phyloP scores from a whole-genome alignment of 306 rosid species.

The Citrullus amarus region DNA sequence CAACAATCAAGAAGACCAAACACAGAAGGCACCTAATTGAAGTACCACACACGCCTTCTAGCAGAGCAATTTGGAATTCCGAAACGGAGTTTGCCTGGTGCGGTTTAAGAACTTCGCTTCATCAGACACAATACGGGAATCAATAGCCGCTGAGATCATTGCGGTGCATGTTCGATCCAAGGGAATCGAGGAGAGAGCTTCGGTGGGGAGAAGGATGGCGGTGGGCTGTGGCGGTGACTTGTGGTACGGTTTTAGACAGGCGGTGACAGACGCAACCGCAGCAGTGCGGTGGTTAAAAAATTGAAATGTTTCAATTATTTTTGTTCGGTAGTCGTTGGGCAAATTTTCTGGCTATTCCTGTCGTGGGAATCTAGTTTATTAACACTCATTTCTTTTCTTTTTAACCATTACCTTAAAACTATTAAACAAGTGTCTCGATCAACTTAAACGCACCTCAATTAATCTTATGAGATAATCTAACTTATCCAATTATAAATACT shows the following conservation, averaged over 20 bases:
- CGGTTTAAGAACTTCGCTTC: conserved; percentile 69
- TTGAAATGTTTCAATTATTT: conserved; percentile 16
- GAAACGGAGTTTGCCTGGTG: conserved; percentile 53
- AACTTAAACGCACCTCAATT: no score
- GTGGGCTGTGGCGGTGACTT: conserved; percentile 18
- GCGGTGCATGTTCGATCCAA: conserved; percentile 44
- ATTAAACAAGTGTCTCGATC: no score
- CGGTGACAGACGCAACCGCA: conserved; percentile 31
- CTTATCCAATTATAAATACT: no score
- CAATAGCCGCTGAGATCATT: conserved; percentile 58
- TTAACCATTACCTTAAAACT: no score
- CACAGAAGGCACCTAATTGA: background rate
- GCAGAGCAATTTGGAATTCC: conserved; percentile 21
- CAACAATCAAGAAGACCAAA: background rate
- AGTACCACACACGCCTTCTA: background rate
- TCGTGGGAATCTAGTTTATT: background rate
- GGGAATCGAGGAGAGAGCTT: conserved; percentile 12
- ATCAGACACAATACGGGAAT: conserved; percentile 56
- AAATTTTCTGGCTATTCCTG: conserved; percentile 11
- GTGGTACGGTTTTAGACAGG: conserved; percentile 36
- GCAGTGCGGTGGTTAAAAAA: conserved; percentile 18
- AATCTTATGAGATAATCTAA: no score
- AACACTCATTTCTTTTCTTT: no score
- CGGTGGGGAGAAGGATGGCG: conserved; percentile 1
- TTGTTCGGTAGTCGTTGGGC: conserved; percentile 1